Evolutionary conservation across 441 rosid species (phyloP), one percentile per base, ranked within the genome.

Genomic region (Pelargonium citronellum): DNA sequence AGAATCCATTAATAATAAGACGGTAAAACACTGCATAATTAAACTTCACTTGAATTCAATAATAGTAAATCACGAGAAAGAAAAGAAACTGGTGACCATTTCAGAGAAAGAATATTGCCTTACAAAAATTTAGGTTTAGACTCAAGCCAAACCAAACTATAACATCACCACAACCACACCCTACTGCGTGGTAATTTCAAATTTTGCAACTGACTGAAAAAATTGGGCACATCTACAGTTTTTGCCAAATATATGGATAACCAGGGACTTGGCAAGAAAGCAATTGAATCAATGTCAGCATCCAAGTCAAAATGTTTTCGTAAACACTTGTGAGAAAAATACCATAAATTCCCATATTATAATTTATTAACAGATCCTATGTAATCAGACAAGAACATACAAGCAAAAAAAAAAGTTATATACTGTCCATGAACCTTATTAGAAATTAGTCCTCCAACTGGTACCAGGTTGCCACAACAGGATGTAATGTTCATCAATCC

Each of bases 371-470:
- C 24, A 16, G 3, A 15, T 55, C 22, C 62, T 22, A 16, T 10
- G 17, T 55, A 30, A 30, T 24, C 24, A 17, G 24, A 16, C 19
- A 55, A 55, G 8, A 11, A 11, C n/a, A 13, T 9, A 51, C 57
- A 51, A 57, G 24, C 62, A 30, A 17, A 57, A 6, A 17, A 15
- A 1, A 57, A 0, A 55, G 61, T 57, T 57, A 24, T 17, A 6
- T 57, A 9, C 24, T 24, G 15, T 7, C 12, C 62, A 57, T 57
- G 27, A 8, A 30, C 3, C 24, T 17, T 17, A 17, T 57, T 19
- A 17, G 62, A 57, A 57, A 19, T 57, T 19, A 57, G 62, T 57
- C 62, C 62, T 57, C 62, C 27, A 57, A 57, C 62, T 57, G 62
- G 5, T 10, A 57, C 62, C 17, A 57, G 20, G 20, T 57, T 19